Evolutionary conservation across 1,139 yeast species (phyloP), one percentile per base, ranked within the genome.

Genomic region (Candida pseudoviswanathii): DNA sequence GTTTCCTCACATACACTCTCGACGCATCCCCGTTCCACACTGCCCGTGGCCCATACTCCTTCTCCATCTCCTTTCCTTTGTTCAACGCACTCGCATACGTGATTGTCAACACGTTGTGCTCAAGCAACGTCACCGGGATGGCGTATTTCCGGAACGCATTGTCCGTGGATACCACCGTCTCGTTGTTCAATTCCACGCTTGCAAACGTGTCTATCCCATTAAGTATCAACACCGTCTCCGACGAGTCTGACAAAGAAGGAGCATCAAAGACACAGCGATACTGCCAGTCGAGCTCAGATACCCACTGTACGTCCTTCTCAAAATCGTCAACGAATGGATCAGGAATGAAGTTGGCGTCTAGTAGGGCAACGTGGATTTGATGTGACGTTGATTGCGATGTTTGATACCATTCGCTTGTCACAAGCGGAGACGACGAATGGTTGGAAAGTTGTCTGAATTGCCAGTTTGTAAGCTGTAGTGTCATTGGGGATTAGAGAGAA

Each of bases 121-220:
- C 9, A 27, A 25, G 9, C n/a, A 7, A 24, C 22, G 16, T 25
- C 3, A 62, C 57, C 26, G 61, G 49, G 2, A 59, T 50, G n/a
- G 47, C 42, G 50, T 64, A 62, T 42, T 54, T 54, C 11, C 62
- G 59, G 55, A 78, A 78, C 77, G 75, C 73, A 57, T 76, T 75
- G 27, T 66, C 66, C 3, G 76, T 62, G 2, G 51, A 41, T 36
- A 71, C 59, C 30, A 77, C 62, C 45, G 60, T 50, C 10, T 50
- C 49, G 2, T 62, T 75, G 47, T 77, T 76, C 32, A 77, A 50
- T 34, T 54, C 62, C 1, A 77, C 71, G 3, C 66, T 63, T 2
- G 77, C 75, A 58, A 70, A 67, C 1, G 81, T 77, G 53, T 77
- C 81, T 40, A 77, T 63, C 4, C 81, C 80, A 48, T 75, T 75